Base-by-base conservation (phyloP, 2,329 filamentous ascomycete genomes). In the Trichoderma atrobrunneum region DNA sequence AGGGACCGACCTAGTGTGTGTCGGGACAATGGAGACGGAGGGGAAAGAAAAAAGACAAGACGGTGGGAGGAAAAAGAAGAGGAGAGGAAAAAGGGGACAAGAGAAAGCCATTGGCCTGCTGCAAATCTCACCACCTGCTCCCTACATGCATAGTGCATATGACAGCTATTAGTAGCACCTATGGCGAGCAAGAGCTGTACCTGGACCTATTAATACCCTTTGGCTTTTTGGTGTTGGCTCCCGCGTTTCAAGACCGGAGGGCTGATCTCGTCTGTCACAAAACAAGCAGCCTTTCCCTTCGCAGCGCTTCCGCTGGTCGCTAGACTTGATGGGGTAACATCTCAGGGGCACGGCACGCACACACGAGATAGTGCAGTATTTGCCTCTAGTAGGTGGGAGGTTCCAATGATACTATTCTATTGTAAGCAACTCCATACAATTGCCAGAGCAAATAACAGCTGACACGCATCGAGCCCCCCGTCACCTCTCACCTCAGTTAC, bases 241-340 rank as follows among this genome's bases (percentile, higher is more conserved):
- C 51, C 64, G 32, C 32, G 64, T 67, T 67, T 56, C 64, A 67
- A 64, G 39, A 64, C n/a, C 30, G 62, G 36, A 57, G 48, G 51
- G 28, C 48, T 36, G 48, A 39, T 36, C 30, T 39, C 51, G 21
- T 16, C 7, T 32, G 30, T 57, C 48, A 26, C 64, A 56, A 28
- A 18, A 26, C 30, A 28, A 59, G 51, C 54, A 60, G 51, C 54
- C 59, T 69, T 69, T 61, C 36, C 39, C 32, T 51, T 51, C 39
- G 36, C 36, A 69, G 66, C 56, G 66, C 66, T 69, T 60, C 66
- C 57, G 66, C 66, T 34, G 21, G 28, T 51, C 36, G 21, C 69
- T 71, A 71, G 69, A 59, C 60, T 64, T 57, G 61, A 71, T 54
- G 51, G 51, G 61, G 69, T 51, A 71, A 64, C 66, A 62, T 70